Evolutionary conservation across 768 basidiomycete species (phyloP), one percentile per base, ranked within the genome.

Genomic region (Cystobasidiopsis lactophilus): DNA sequence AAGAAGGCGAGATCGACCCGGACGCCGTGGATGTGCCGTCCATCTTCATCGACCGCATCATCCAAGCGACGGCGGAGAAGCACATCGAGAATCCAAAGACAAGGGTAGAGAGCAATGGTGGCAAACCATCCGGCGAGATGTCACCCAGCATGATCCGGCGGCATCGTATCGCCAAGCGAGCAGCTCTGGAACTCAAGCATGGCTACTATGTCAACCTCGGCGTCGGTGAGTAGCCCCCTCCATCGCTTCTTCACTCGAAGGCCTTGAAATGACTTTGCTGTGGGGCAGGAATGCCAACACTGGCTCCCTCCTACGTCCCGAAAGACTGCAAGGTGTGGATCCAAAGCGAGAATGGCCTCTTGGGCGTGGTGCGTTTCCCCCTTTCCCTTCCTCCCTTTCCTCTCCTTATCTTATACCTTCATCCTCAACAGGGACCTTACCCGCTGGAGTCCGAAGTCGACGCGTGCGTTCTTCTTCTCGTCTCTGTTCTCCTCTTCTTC

Each of bases 111-210:
- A 16, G 16, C 33, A 16, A 7, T 35, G 51, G 61, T 13, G 40
- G 48, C 23, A 56, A 56, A 43, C 35, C 52, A 5, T 52, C 55
- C 18, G 52, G 54, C 26, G 23, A 47, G 10, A n/a, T 7, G 9
- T 52, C 50, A 0, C 40, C 44, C 0, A 53, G 57, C 3, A 37
- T 51, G 11, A 40, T 62, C 13, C 65, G 70, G 57, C 63, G 73
- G 30, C 68, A 72, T 55, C 74, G 78, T 53, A 88, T 88, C 60
- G 86, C 82, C 16, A 77, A 73, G 57, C 79, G 85, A n/a, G 85
- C 85, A 0, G 86, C 85, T 2, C 82, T 78, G 69, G 86, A 89
- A 68, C 76, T 88, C 61, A 77, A 77, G 65, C 78, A 88, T 62
- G 85, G 59, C 47, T 58, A 56, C 40, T 33, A 55, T 44, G 66